A percentile compares a stretch with the other conserved stretches of the same genome.
Conservation (phyloP, 306 rosid genomes). For the Delonix regia region DNA sequence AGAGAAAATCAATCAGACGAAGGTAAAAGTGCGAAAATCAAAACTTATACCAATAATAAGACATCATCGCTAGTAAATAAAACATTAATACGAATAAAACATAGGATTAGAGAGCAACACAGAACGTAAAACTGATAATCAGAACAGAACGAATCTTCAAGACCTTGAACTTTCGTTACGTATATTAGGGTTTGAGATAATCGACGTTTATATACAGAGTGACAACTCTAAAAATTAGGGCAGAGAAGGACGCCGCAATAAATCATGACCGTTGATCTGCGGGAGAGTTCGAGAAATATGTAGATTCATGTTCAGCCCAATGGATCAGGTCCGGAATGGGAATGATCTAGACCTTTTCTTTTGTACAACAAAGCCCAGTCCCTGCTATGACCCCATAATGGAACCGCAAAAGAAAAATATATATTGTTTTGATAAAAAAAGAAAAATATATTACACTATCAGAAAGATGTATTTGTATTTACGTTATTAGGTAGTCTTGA, state of each 20-base stretch:
- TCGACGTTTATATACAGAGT: not conserved
- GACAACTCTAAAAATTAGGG: constrained; percentile 22
- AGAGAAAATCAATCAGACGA: not conserved
- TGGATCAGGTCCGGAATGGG: not conserved
- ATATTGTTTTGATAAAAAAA: no score
- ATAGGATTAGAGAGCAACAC: no score
- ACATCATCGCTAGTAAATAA: not conserved
- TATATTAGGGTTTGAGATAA: constrained; percentile 5
- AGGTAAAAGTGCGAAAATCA: not conserved
- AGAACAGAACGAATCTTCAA: not conserved
- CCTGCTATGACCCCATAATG: no score
- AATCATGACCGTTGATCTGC: not conserved
- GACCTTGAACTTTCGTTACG: not conserved
- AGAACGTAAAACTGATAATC: not conserved
- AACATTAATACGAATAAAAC: not conserved
- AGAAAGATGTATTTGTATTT: not conserved
- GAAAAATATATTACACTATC: no score
- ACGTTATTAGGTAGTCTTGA: not conserved
- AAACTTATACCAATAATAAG: not conserved
- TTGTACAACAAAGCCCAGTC: no score
- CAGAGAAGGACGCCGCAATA: not conserved
- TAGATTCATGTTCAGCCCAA: not conserved
- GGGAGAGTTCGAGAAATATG: not conserved
- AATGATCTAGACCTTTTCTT: no score
- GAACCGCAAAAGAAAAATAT: no score